Evolutionary conservation across 306 rosid genomes (phyloP), one percentile per base, ranked within the genome.

Genomic region (Lathyrus aphaca): DNA sequence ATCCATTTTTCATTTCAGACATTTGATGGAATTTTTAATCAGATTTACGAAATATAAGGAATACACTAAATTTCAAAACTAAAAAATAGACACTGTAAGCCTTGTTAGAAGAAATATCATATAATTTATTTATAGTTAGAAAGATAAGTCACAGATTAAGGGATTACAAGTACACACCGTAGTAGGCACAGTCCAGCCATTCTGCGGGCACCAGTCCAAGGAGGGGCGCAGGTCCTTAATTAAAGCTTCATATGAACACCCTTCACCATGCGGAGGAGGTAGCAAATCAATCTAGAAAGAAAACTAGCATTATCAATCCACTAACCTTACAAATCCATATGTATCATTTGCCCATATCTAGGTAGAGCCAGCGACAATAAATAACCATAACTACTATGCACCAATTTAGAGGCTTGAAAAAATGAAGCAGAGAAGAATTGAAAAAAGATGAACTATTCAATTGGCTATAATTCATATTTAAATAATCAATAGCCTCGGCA

Each of bases 251-350:
- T 93, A 76, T 8, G 83, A 50, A 6, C 0, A 16, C 68, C 96
- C 98, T 85, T 93, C 98, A 81, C 98, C 98, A 57, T 59, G 14
- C 32, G 98, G 98, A 79, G 79, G 87, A 50, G 88, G 88, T 3
- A 74, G 83, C 86, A 93, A 82, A 64, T 79, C 85, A 57, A 93
- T 53, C 98, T 90, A 71, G 71, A 81, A 82, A 80, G 59, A 54
- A 17, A 67, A 49, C 12, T 5, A 3, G 29, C 21, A 10, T 49
- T 13, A 81, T 83, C 86, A 80, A 59, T 80, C 85, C 53, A 88
- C 56, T 15, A 1, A 29, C 21, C 6, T 49, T 8, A 82, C 82
- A 88, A 80, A 59, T 80, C 85, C 53, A 88, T 60, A 35, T 83
- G 74, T 63, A 77, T 12, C 45, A 21, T 76, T 80, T 35, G 38